A percentile compares a stretch with the other conserved stretches of the same genome.
phyloP scores from a whole-genome alignment of 1,284 basidiomycete species.

The Ganoderma boninense region DNA sequence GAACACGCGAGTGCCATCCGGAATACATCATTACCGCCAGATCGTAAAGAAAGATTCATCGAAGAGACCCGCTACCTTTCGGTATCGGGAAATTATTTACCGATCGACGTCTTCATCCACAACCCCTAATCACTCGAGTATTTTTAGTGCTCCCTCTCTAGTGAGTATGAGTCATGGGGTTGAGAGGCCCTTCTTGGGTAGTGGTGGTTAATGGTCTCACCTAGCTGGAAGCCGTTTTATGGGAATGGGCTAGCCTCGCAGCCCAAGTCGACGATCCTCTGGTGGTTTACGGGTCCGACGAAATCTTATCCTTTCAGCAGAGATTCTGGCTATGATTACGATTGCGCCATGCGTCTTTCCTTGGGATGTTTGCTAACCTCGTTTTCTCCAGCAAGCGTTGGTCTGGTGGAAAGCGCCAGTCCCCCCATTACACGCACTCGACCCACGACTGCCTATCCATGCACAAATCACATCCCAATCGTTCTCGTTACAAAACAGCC shows the following conservation, averaged over 20 bases:
- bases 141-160: background rate
- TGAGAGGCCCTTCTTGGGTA: background rate
- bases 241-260: background rate
- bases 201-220: background rate
- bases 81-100: background rate
- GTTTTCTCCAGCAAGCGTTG: slow-evolving; percentile 65
- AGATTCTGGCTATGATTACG: no score
- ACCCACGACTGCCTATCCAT: slow-evolving; percentile 70
- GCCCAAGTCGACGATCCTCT: no score
- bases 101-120: background rate
- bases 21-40: no score
- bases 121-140: background rate
- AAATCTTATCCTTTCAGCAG: no score
- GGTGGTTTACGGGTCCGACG: no score
- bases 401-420: slow-evolving; percentile 85
- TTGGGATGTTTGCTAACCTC: slow-evolving; percentile 8
- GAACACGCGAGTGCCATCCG: no score
- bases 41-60: no score
- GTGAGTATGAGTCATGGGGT: no score
- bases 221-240: background rate
- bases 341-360: background rate
- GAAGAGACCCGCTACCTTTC: no score
- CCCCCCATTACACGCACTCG: slow-evolving; percentile 70
- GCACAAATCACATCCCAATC: slow-evolving; percentile 71
- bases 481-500: slow-evolving; percentile 79